phyloP scores from a whole-genome alignment of 1,139 yeast genomes.

The Sugiyamaella castrensis region DNA sequence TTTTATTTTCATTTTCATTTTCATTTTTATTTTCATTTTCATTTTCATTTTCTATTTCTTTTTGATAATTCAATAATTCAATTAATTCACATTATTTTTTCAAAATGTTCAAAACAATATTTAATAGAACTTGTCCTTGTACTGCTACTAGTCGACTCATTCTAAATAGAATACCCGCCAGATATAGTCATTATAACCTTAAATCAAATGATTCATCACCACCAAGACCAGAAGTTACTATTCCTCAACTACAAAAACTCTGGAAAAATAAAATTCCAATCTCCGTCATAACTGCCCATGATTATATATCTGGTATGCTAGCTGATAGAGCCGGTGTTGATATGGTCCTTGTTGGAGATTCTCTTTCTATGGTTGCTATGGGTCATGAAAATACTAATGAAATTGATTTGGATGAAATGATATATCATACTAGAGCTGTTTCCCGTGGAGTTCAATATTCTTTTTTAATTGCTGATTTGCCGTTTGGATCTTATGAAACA shows the following conservation, averaged over 20 bases:
- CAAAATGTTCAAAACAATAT: no score
- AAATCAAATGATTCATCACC: slow-evolving; percentile 1
- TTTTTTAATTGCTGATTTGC: slow-evolving; percentile 79
- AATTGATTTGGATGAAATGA: slow-evolving; percentile 70
- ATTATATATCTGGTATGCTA: slow-evolving; percentile 68
- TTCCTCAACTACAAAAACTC: slow-evolving; percentile 45
- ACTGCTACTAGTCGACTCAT: no score
- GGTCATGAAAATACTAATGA: slow-evolving; percentile 80
- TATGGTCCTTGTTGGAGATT: slow-evolving; percentile 80
- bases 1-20: no score
- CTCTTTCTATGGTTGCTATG: slow-evolving; percentile 85
- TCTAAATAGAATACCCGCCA: background rate
- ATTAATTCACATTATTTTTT: no score
- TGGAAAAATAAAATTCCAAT: slow-evolving; percentile 53
- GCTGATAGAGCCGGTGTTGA: slow-evolving; percentile 73
- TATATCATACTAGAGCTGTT: slow-evolving; percentile 74
- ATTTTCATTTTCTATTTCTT: no score
- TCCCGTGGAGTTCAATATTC: slow-evolving; percentile 65
- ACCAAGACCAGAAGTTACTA: slow-evolving; percentile 34
- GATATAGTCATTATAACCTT: slow-evolving; percentile 6
- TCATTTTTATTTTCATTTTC: no score
- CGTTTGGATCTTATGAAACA: slow-evolving; percentile 81
- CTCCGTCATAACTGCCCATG: slow-evolving; percentile 82
- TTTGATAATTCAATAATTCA: no score
- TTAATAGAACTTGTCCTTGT: no score